Conservation (phyloP, 2,329 filamentous ascomycete genomes). For the Purpureocillium takamizusanense region DNA sequence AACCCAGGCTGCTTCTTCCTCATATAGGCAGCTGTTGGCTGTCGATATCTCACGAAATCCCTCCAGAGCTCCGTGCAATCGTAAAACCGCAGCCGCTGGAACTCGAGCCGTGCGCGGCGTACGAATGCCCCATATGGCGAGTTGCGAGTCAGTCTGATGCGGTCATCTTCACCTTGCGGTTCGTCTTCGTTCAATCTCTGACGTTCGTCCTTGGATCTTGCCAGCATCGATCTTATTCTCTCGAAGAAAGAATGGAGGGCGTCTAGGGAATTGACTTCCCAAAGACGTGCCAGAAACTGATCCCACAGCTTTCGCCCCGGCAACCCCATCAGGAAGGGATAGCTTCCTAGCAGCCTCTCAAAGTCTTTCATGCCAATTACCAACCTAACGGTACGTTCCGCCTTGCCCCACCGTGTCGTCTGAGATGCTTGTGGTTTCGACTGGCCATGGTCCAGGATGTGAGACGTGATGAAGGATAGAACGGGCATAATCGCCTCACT, state of each 20-base stretch:
- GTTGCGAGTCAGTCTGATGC: slow-evolving; percentile 56
- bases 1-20: slow-evolving; percentile 54
- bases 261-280: slow-evolving; percentile 76
- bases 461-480: slow-evolving; percentile 68
- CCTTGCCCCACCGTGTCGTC: slow-evolving; percentile 33
- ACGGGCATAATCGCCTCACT: slow-evolving; percentile 63
- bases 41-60: slow-evolving; percentile 70
- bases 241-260: slow-evolving; percentile 70
- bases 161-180: slow-evolving; percentile 30
- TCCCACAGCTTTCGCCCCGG: slow-evolving; percentile 85
- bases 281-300: slow-evolving; percentile 69
- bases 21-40: slow-evolving; percentile 60
- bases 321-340: slow-evolving; percentile 44
- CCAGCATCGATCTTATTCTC: slow-evolving; percentile 46
- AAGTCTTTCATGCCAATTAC: slow-evolving; percentile 49
- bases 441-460: slow-evolving; percentile 46
- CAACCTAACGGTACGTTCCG: slow-evolving; percentile 40
- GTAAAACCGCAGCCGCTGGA: slow-evolving; percentile 69
- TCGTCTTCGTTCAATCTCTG: slow-evolving; percentile 42
- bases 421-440: slow-evolving; percentile 18
- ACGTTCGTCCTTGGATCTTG: slow-evolving; percentile 52
- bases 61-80: slow-evolving; percentile 75
- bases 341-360: slow-evolving; percentile 44
- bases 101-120: slow-evolving; percentile 69
- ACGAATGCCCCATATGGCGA: slow-evolving; percentile 80